Base-by-base conservation (phyloP, 192 early-diverging fungal genomes). In the Rhizoclosmatium sp. region DNA sequence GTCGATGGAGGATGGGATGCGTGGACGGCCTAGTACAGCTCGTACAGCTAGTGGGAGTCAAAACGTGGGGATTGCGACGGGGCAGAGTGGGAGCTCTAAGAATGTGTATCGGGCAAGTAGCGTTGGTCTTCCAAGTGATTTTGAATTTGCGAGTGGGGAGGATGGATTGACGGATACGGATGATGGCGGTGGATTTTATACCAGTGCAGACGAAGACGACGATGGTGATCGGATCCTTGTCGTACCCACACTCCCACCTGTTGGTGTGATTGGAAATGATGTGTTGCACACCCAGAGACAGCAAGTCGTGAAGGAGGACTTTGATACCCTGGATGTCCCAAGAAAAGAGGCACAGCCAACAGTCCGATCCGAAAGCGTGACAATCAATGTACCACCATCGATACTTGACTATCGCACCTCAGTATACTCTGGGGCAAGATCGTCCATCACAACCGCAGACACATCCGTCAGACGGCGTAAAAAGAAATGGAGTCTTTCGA, bases 401-500 rank as follows among this genome's bases (percentile, higher is more conserved):
- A 31, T 31, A 31, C 31, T 31, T 31, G 51, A 54, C 16, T 54
- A 54, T 21, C 9, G 60, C 7, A 62, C 60, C 23, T 62, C 60
- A 19, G 21, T 9, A 7, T 40, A 7, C 7, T 23, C 60, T 21
- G 54, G 54, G 10, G 54, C 19, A n/a, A 56, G 10, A 56, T 62
- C 60, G 21, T 62, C 60, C 60, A 62, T 23, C 9, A 62, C 60
- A 19, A 62, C 60, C 60, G 21, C 5, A 7, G 21, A 7, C 14
- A 23, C 60, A 23, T 62, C 39, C 9, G 4, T 40, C 23, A 9
- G 0, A 21, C 9, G 60, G 21, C 60, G 60, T 21, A 19, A 40
- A 58, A 75, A 64, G 72, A 59, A 47, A 41, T 64, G 9, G 2
- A 47, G 72, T 76, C 31, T 56, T 67, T 66, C 62, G n/a, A 47